A percentile compares a stretch with the other conserved stretches of the same genome.
Evolutionary conservation across 768 basidiomycete genomes (phyloP).

Genomic region (Podaxis sp.): DNA sequence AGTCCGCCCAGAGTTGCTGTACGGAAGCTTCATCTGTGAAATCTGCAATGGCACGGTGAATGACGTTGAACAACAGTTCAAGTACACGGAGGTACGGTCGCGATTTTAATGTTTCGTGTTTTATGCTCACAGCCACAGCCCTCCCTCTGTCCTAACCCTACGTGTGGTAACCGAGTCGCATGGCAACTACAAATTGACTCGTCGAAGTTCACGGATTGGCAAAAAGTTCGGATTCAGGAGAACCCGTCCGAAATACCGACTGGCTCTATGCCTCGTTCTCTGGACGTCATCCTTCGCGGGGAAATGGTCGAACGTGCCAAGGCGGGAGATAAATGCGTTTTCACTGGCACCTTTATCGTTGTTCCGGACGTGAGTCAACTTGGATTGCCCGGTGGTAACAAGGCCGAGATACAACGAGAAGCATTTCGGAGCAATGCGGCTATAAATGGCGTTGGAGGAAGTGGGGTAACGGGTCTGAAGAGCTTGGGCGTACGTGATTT

Average conservation of each 20-base stretch:
- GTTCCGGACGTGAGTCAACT: constrained; percentile 98
- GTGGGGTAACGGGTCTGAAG: constrained; percentile 92
- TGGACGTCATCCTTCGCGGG: constrained; percentile 92
- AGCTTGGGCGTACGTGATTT: constrained; percentile 91
- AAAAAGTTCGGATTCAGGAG: constrained; percentile 98
- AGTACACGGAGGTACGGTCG: constrained; percentile 85
- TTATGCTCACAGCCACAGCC: constrained; percentile 48
- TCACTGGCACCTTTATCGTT: constrained; percentile 97
- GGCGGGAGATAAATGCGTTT: constrained; percentile 97
- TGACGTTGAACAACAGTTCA: constrained; percentile 99
- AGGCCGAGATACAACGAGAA: constrained; percentile 86
- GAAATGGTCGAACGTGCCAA: constrained; percentile 99
- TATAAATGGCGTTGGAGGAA: constrained; percentile 62
- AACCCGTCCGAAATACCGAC: constrained; percentile 99
- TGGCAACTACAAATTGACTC: constrained; percentile 97
- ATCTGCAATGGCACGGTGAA: constrained; percentile 81
- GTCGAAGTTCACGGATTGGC: constrained; percentile 98
- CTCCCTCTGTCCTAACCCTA: constrained; percentile 88
- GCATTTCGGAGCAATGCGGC: constrained; percentile 59
- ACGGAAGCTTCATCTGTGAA: constrained; percentile 91
- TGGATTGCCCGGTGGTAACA: constrained; percentile 90
- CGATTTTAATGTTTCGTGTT: constrained; percentile 6
- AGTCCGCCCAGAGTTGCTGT: constrained; percentile 91
- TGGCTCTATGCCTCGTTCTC: constrained; percentile 94
- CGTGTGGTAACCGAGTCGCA: constrained; percentile 82